Conservation (phyloP, 1,284 basidiomycete genomes). For the Tilletiopsis washingtonensis region DNA sequence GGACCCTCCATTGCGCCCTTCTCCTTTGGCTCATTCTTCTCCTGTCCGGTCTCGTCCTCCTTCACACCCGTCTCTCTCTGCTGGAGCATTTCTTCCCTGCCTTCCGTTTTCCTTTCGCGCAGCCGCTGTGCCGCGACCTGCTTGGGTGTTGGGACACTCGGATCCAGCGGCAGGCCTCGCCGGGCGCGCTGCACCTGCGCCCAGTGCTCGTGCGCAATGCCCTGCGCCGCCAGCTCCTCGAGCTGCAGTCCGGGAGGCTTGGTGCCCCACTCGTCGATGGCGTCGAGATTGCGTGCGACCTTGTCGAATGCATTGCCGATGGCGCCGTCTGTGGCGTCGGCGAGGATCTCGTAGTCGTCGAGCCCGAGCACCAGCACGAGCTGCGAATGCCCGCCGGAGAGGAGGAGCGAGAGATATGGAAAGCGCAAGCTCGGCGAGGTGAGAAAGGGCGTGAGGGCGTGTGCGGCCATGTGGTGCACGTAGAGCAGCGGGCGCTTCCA, state of each 20-base stretch:
- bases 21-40: too few relatives aligned
- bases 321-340: slow-evolving; percentile 36
- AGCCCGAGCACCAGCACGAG: slow-evolving; percentile 28
- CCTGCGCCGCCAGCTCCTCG: slow-evolving; percentile 17
- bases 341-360: slow-evolving; percentile 26
- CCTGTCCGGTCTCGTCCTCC: not conserved
- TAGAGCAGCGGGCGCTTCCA: slow-evolving; percentile 35
- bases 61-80: too few relatives aligned
- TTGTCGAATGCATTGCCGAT: slow-evolving; percentile 45
- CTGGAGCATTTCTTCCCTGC: not conserved
- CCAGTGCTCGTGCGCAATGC: too few relatives aligned
- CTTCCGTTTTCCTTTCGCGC: too few relatives aligned
- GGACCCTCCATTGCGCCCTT: too few relatives aligned
- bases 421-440: slow-evolving; percentile 17
- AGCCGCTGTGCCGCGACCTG: too few relatives aligned
- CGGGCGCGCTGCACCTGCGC: too few relatives aligned
- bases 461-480: slow-evolving; percentile 43
- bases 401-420: slow-evolving; percentile 40
- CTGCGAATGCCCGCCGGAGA: slow-evolving; percentile 44
- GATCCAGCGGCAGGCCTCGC: too few relatives aligned
- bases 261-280: slow-evolving; percentile 26
- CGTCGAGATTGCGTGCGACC: slow-evolving; percentile 28
- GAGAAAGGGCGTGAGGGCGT: slow-evolving; percentile 26
- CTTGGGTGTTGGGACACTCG: too few relatives aligned
- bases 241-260: slow-evolving; percentile 35